Percentiles rank a stretch among this genome's conserved stretches.
These are phyloP conservation scores for Fusarium secorum DNA, from an alignment of 2,329 filamentous ascomycete species.

Conservation along the genomic window DNA sequence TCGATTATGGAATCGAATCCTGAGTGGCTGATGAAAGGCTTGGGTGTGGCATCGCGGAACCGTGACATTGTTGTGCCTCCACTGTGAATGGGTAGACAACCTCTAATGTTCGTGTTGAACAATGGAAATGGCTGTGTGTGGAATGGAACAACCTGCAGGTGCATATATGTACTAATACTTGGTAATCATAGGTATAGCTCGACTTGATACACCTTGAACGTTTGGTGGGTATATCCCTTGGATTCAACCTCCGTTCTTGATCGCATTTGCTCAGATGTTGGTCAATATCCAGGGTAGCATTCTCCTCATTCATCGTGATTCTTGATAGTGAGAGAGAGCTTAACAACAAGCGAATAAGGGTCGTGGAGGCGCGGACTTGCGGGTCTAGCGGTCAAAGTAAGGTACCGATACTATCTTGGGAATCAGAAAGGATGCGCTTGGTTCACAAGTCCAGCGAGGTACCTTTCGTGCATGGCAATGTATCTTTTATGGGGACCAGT, in stretches of 20 bases:
- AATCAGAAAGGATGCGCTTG: constrained; percentile 2
- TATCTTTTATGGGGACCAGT: constrained; percentile 20
- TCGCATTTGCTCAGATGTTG: not conserved
- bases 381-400: constrained; percentile 25
- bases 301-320: constrained; percentile 10
- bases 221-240: not conserved
- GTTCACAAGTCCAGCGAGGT: constrained; percentile 20
- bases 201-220: not conserved
- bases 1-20: constrained; percentile 1
- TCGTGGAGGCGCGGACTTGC: not conserved
- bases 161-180: not conserved
- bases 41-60: constrained; percentile 20
- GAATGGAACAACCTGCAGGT: not conserved
- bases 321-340: constrained; percentile 1
- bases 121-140: not conserved
- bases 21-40: constrained; percentile 17
- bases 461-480: constrained; percentile 12
- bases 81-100: constrained; percentile 15
- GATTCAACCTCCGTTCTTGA: not conserved
- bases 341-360: constrained; percentile 17
- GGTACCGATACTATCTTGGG: constrained; percentile 33
- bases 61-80: constrained; percentile 11
- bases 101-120: not conserved
- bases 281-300: constrained; percentile 14
- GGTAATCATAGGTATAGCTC: not conserved